Base-by-base conservation (phyloP, 768 basidiomycete genomes). In the Kwoniella sp. region DNA sequence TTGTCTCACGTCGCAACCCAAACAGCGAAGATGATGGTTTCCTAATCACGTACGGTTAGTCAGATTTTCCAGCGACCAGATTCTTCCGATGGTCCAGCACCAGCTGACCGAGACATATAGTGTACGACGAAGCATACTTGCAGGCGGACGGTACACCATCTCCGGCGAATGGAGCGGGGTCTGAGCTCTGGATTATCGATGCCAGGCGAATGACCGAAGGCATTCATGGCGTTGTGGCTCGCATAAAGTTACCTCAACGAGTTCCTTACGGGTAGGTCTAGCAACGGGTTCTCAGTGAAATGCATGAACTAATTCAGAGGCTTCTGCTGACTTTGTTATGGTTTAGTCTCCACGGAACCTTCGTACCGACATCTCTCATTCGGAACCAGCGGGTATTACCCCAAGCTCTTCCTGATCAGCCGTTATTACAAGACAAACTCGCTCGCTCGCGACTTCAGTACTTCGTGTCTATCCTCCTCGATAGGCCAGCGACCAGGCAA, bases 131-230 rank as follows among this genome's bases (percentile, higher is more conserved):
- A 63, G 45, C 48, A 0, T 73, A 82, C 50, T 61, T 82, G n/a
- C 41, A 65, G 4, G 53, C 67, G 0, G 70, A 73, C 20, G 78
- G 77, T 0, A 69, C 68, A 13, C 80, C 81, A 4, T 63, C 71
- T 1, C 67, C 61, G 1, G 71, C 58, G 2, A 31, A 56, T 2
- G 74, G 61, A n/a, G 68, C 77, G 5, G 74, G 71, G n/a, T 80
- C 79, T 2, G 82, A 83, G 59, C 69, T 83, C 3, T 83, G 82
- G 82, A 72, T 83, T 29, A 77, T 83, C 41, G 82, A 83, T 55
- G 82, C 82, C n/a, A 70, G 69, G 37, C 57, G 52, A 12, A 71
- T 80, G 70, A 58, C 68, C 2, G 50, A 72, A 45, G 73, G 79
- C 23, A 75, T 79, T 73, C 30, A 38, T 22, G 72, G 71, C 4